phyloP scores from a whole-genome alignment of 768 basidiomycete species.

The Mycena sanguinolenta region DNA sequence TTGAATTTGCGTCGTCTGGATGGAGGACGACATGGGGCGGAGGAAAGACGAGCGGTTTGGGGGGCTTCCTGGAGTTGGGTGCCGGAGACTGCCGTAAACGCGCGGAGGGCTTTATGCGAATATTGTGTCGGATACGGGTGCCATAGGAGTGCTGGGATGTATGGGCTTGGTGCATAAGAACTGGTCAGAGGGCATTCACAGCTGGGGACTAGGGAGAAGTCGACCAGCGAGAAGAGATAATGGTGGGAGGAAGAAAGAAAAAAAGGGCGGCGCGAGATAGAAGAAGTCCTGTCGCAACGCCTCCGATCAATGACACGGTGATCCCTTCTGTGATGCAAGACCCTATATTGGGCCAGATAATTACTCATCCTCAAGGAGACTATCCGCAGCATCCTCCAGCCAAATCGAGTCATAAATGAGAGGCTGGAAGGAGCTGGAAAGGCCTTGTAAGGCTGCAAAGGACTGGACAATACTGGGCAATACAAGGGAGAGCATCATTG shows the following conservation, averaged over 20 bases:
- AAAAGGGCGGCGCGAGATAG: conserved; percentile 38
- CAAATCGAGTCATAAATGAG: too few relatives aligned
- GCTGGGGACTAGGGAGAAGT: conserved; percentile 20
- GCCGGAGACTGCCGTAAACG: conserved; percentile 64
- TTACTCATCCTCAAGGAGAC: too few relatives aligned
- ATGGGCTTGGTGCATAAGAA: conserved; percentile 33
- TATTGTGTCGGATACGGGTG: conserved; percentile 67
- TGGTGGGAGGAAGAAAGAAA: conserved; percentile 32
- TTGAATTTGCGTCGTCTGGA: conserved; percentile 78
- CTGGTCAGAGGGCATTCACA: conserved; percentile 28
- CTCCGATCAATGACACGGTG: too few relatives aligned
- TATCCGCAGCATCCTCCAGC: too few relatives aligned
- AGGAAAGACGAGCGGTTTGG: conserved; percentile 61
- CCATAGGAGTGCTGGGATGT: conserved; percentile 58
- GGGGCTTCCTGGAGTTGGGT: conserved; percentile 41
- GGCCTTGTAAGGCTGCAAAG: too few relatives aligned
- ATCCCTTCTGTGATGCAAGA: too few relatives aligned
- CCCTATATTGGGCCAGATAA: too few relatives aligned
- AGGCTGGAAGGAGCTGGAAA: too few relatives aligned
- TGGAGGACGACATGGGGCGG: conserved; percentile 76
- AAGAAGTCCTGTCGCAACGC: background rate
- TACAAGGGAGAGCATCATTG: too few relatives aligned
- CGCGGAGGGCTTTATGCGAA: conserved; percentile 63
- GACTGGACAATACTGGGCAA: too few relatives aligned
- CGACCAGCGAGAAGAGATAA: conserved; percentile 43